Base-by-base conservation (phyloP, 1,284 basidiomycete species). In the Gomphus bonarii region DNA sequence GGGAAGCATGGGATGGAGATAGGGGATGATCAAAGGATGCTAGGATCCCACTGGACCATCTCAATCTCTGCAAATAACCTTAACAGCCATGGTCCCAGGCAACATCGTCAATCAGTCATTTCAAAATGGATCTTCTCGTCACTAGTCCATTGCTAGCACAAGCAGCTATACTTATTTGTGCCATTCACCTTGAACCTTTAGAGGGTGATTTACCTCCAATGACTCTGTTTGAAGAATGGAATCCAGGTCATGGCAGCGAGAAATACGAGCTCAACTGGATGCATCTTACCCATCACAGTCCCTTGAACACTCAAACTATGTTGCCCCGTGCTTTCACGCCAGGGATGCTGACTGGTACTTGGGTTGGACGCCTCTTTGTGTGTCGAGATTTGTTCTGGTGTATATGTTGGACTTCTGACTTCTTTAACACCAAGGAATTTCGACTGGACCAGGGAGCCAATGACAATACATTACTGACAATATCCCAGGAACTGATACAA, bases 341-440 rank as follows among this genome's bases (percentile, higher is more conserved):
- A 10, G 55, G 55, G 6, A 49, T 56, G 46, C 20, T 56, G 11
- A 28, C 30, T n/a, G 55, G 55, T 22, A n/a, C 35, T 14, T 56
- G 55, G 55, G 47, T 43, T 22, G 44, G 20, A 9, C 44, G 25
- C 18, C 10, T 40, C 7, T 40, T 40, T 40, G 38, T 40, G 16
- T 3, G 30, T 25, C 18, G 1, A n/a, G n/a, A 8, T 31, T 18
- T 25, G 16, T 28, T 12, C 28, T 8, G 7, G 14, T 16, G 18
- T 11, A 31, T 11, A n/a, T 28, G 6, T 28, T 25, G 46, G 2
- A n/a, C 10, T 8, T 14, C 20, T 48, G 46, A 28, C 25, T 3
- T 22, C 6, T n/a, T 40, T 22, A 12, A 25, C 20, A 12, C 31
- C 7, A 11, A 55, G 54, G 42, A 31, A 42, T 48, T 48, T 22